Conservation (phyloP, 106 monocot genomes). For the Narthecium ossifragum region DNA sequence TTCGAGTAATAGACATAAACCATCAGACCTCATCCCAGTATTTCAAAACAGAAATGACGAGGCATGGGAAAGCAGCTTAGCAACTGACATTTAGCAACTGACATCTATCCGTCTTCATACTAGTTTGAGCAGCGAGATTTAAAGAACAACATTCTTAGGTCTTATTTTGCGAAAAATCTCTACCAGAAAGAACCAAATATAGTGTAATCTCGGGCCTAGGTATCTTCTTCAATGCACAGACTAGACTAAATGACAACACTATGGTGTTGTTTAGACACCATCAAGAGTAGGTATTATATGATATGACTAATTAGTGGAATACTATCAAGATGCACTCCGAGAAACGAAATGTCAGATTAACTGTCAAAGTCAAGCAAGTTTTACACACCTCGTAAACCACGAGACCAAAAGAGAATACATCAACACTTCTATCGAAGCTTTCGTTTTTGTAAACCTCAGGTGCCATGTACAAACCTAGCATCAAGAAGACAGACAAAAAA, state of each 20-base stretch:
- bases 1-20: neutral
- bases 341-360: neutral
- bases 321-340: neutral
- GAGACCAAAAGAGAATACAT: conserved; percentile 86
- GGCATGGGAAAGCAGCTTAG: too few species aligned
- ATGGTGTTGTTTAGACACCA: neutral
- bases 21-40: neutral
- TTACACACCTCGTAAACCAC: conserved; percentile 80
- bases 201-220: too few species aligned
- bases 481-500: neutral
- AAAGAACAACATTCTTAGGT: too few species aligned
- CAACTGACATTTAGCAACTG: too few species aligned
- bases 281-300: neutral
- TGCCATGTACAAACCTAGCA: conserved; percentile 65
- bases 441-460: conserved; percentile 86
- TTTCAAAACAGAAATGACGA: neutral
- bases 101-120: too few species aligned
- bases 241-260: neutral
- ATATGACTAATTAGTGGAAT: neutral
- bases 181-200: too few species aligned
- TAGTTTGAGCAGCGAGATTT: too few species aligned
- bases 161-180: too few species aligned
- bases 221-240: too few species aligned
- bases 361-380: neutral
- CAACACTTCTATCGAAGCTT: conserved; percentile 65